These are phyloP conservation scores for Moesziomyces antarcticus DNA, from an alignment of 1,284 basidiomycete genomes.

Conservation along the genomic window DNA sequence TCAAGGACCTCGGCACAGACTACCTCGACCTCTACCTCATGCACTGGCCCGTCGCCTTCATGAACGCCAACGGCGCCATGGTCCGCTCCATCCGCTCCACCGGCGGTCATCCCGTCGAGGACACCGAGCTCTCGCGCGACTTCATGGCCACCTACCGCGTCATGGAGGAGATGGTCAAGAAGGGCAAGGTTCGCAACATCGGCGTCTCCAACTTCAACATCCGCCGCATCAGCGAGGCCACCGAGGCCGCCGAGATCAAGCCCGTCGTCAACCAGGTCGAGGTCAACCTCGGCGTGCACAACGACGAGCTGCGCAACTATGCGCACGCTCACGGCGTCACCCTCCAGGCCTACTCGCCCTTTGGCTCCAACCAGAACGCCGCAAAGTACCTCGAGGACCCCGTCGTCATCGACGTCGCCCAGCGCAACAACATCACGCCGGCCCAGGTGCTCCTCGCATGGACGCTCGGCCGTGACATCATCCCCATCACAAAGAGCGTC, in stretches of 20 bases:
- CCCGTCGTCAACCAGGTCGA: slow-evolving; percentile 64
- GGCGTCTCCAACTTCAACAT: slow-evolving; percentile 73
- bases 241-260: slow-evolving; percentile 46
- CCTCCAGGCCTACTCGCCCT: slow-evolving; percentile 60
- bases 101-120: slow-evolving; percentile 73
- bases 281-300: slow-evolving; percentile 72
- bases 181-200: slow-evolving; percentile 69
- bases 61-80: slow-evolving; percentile 56
- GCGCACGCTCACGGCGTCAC: slow-evolving; percentile 69
- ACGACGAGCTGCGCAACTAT: slow-evolving; percentile 79
- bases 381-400: slow-evolving; percentile 51
- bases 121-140: slow-evolving; percentile 72
- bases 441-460: slow-evolving; percentile 59
- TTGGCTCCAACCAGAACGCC: slow-evolving; percentile 54
- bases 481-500: slow-evolving; percentile 53
- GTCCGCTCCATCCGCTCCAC: slow-evolving; percentile 52
- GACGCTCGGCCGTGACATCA: slow-evolving; percentile 56
- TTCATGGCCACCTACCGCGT: slow-evolving; percentile 56
- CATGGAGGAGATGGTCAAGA: slow-evolving; percentile 64
- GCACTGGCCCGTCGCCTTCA: slow-evolving; percentile 74
- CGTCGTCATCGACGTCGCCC: slow-evolving; percentile 55
- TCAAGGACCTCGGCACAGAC: slow-evolving; percentile 77
- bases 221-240: slow-evolving; percentile 49
- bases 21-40: slow-evolving; percentile 86
- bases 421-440: slow-evolving; percentile 58